Evolutionary conservation across 306 rosid species (phyloP), one percentile per base, ranked within the genome.

Genomic region (Geum urbanum): DNA sequence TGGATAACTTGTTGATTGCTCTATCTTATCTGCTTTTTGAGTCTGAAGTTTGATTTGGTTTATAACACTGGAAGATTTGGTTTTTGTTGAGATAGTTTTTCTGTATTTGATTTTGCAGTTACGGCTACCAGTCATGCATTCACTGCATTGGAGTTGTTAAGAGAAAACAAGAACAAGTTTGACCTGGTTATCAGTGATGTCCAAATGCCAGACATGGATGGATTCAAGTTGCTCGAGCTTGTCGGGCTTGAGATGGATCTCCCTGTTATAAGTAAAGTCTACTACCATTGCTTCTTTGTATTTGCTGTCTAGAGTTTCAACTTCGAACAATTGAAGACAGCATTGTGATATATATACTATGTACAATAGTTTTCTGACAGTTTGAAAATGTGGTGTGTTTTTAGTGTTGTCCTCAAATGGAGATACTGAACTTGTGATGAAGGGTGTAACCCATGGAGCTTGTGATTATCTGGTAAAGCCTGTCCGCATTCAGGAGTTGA

Each of bases 181-280:
- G 99, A 95, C 80, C 84, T 95, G 58, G 99, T 95, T 59, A 95
- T 91, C 83, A 95, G 97, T 67, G 99, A 91, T 76, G 99, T 95
- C 18, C 95, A 95, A 68, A 95, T 95, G 99, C 99, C 99, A 41
- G 97, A 95, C 82, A 95, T 95, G 99, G 99, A 95, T 82, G 99
- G 99, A 75, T 95, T 95, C 77, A 95, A 91, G 89, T 82, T 95
- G 66, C 96, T 95, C 67, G 99, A 95, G 84, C 95, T 87, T 50
- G 92, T 95, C 27, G 97, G 99, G 59, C 95, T 95, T 66, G 99
- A 95, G 78, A 95, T 95, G 99, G 99, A 91, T 84, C 96, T 95
- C 71, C 99, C 99, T 60, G 99, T 95, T 74, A 91, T 95, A 79
- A 95, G 99, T 95, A 78, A 56, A 86, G 37, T 89, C 56, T 27